Conservation (phyloP, 495 filamentous ascomycete genomes). For the Tetracladium marchalianum region DNA sequence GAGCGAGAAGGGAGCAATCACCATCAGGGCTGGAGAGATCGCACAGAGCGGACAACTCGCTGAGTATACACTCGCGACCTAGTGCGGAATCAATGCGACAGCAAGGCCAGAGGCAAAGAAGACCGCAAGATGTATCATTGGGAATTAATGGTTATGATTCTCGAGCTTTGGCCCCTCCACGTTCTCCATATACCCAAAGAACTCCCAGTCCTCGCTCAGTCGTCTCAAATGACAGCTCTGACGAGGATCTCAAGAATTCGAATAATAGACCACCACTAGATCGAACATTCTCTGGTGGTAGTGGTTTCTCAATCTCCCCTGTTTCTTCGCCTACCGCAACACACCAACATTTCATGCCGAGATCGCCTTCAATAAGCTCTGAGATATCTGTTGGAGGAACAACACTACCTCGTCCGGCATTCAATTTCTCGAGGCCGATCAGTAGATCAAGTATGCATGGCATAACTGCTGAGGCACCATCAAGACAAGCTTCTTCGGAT, state of each 20-base stretch:
- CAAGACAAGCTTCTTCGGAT: constrained; percentile 47
- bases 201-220: constrained; percentile 44
- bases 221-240: constrained; percentile 49
- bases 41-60: not conserved
- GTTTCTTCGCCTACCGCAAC: constrained; percentile 43
- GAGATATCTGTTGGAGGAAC: constrained; percentile 51
- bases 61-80: constrained; percentile 2
- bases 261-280: constrained; percentile 4
- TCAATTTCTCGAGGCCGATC: constrained; percentile 88
- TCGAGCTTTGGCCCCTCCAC: constrained; percentile 38
- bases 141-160: constrained; percentile 13
- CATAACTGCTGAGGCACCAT: constrained; percentile 26
- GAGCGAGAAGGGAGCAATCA: constrained; percentile 17
- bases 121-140: constrained; percentile 8
- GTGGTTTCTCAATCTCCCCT: constrained; percentile 53
- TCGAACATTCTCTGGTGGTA: constrained; percentile 56
- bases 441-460: constrained; percentile 70
- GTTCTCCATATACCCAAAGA: constrained; percentile 44
- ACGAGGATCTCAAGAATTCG: constrained; percentile 32
- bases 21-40: constrained; percentile 11
- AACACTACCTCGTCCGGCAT: constrained; percentile 59
- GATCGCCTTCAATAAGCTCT: constrained; percentile 76
- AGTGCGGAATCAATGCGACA: constrained; percentile 14
- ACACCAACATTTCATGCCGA: constrained; percentile 35
- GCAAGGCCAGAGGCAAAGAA: constrained; percentile 1